Evolutionary conservation across 2,329 filamentous ascomycete species (phyloP).

Genomic region (Pyrenochaeta sp.): DNA sequence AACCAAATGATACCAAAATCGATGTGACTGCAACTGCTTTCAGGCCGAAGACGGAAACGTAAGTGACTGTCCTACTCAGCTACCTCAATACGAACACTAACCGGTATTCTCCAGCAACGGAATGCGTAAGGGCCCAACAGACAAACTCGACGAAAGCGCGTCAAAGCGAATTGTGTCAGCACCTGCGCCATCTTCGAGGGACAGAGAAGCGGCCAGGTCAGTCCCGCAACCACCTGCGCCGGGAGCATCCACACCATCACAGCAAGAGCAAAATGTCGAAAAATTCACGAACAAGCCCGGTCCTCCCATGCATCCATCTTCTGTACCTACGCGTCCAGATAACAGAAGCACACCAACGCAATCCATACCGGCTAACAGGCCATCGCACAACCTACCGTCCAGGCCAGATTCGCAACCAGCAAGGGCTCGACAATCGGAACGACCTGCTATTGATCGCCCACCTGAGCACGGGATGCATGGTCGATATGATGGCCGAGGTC

Average conservation of each 20-base stretch:
- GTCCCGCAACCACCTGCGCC: conserved; percentile 16
- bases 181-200: conserved; percentile 25
- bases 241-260: conserved; percentile 20
- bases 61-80: conserved; percentile 20
- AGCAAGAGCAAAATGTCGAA: conserved; percentile 19
- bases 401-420: conserved; percentile 67
- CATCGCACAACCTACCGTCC: conserved; percentile 60
- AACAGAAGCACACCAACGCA: conserved; percentile 39
- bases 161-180: conserved; percentile 21
- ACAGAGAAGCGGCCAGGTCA: conserved; percentile 20
- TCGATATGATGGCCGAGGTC: conserved; percentile 46
- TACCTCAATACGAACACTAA: conserved; percentile 12
- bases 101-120: conserved; percentile 40
- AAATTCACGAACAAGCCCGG: conserved; percentile 16
- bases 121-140: conserved; percentile 30
- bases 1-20: conserved; percentile 56
- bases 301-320: conserved; percentile 23
- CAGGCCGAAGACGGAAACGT: conserved; percentile 59
- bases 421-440: conserved; percentile 44
- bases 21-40: conserved; percentile 70
- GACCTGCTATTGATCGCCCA: conserved; percentile 40
- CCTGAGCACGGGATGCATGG: conserved; percentile 33
- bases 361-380: conserved; percentile 31
- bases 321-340: conserved; percentile 43
- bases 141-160: conserved; percentile 22